Base-by-base conservation (phyloP, 306 rosid species). In the Dalbergia cochinchinensis region DNA sequence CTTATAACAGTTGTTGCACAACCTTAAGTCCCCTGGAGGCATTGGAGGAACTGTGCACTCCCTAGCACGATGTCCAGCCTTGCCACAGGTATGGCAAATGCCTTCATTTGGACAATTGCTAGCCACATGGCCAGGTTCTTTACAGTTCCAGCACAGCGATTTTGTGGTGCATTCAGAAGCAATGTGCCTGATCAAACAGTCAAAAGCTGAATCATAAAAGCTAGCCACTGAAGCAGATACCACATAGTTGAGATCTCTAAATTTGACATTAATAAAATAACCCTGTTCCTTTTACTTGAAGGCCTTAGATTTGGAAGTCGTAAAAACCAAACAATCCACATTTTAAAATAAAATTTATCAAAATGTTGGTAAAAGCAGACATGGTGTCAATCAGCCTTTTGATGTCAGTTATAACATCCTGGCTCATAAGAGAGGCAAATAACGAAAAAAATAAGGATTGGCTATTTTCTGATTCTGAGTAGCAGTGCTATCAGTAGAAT, bases 51-150 rank as follows among this genome's bases (percentile, higher is more conserved):
- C 92, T 1, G 97, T 82, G 83, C 99, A 95, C 45, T 95, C 99
- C 87, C 97, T 87, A 62, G 99, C 98, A 4, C 93, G 98, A 65
- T 95, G 99, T 61, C 99, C 99, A 41, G 88, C 88, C 87, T 95
- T 95, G 50, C 99, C 98, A 79, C 99, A 95, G 66, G 95, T 92
- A 86, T 95, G 99, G 91, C 99, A 95, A 69, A 95, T 90, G 68
- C 99, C 99, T 82, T 95, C 98, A 72, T 95, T 95, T 8, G 97
- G 92, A 83, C 99, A 95, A 85, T 63, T 86, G 69, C 85, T 92
- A 26, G 99, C 99, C 98, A 95, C 84, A 88, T 95, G 99, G n/a
- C 99, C 99, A 20, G 98, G 92, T 83, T 95, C 99, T 51, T 97
- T 90, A 80, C 99, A 95, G 75, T 95, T 95, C 99, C 99, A 95